These are phyloP conservation scores for Fibroporia radiculosa DNA, from an alignment of 768 basidiomycete genomes.

Conservation along the genomic window DNA sequence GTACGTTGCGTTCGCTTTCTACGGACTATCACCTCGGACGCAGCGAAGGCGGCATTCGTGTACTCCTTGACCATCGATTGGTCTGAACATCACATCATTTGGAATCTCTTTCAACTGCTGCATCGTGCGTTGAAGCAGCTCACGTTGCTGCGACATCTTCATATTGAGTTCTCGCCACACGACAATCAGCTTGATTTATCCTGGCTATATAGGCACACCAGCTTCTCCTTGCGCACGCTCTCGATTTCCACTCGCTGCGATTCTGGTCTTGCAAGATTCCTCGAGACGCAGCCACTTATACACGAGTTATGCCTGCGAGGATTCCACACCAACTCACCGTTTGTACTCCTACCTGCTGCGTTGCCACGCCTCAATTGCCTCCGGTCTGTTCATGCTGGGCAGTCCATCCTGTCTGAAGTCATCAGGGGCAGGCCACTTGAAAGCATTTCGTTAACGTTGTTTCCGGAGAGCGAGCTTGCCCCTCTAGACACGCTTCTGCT, in stretches of 20 bases:
- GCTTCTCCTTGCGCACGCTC: slow-evolving; percentile 39
- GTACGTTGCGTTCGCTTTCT: slow-evolving; percentile 29
- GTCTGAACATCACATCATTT: slow-evolving; percentile 28
- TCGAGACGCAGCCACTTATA: slow-evolving; percentile 41
- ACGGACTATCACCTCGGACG: slow-evolving; percentile 30
- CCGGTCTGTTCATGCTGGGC: slow-evolving; percentile 47
- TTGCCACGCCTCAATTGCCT: slow-evolving; percentile 43
- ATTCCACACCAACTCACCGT: slow-evolving; percentile 29
- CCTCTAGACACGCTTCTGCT: slow-evolving; percentile 38
- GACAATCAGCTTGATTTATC: slow-evolving; percentile 29
- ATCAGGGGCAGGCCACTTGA: slow-evolving; percentile 41
- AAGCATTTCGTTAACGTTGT: slow-evolving; percentile 45
- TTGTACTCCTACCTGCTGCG: slow-evolving; percentile 29
- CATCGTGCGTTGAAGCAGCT: slow-evolving; percentile 34
- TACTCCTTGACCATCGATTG: slow-evolving; percentile 41
- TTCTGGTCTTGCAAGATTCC: slow-evolving; percentile 37
- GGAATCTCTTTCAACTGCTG: slow-evolving; percentile 45
- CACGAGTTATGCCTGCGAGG: slow-evolving; percentile 50
- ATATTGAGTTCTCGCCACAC: slow-evolving; percentile 38
- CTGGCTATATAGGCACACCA: slow-evolving; percentile 41
- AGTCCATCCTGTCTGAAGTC: slow-evolving; percentile 36
- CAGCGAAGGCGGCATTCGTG: slow-evolving; percentile 27
- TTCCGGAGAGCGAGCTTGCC: slow-evolving; percentile 29
- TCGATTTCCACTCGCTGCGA: slow-evolving; percentile 53
- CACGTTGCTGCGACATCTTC: slow-evolving; percentile 31